A percentile compares a stretch with the other conserved stretches of the same genome.
Conservation (phyloP, 108 stramenopile genomes). For the Nannochloropsis oceanica region DNA sequence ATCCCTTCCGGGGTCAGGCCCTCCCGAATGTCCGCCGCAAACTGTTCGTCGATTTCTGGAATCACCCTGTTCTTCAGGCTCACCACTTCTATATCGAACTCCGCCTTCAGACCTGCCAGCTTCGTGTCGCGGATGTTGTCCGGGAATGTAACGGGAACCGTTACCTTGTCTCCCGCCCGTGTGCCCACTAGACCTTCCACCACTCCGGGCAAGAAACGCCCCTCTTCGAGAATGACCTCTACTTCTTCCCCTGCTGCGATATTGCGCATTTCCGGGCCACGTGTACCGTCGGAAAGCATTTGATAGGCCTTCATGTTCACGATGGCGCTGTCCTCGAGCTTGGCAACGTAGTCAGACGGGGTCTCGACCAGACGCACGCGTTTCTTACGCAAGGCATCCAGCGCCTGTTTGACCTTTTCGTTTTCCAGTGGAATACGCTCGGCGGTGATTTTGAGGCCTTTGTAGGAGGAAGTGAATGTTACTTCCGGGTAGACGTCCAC, state of each 20-base stretch:
- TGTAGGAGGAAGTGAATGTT: not conserved
- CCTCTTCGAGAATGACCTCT: slow-evolving; percentile 15
- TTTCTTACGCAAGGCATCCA: slow-evolving; percentile 6
- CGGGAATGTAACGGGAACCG: slow-evolving; percentile 7
- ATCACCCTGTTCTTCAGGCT: slow-evolving; percentile 42
- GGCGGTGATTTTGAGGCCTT: slow-evolving; percentile 1
- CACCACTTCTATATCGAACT: slow-evolving; percentile 67
- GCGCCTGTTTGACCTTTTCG: not conserved
- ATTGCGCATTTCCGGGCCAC: slow-evolving; percentile 2
- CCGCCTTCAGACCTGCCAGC: slow-evolving; percentile 56
- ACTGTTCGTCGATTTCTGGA: slow-evolving; percentile 73
- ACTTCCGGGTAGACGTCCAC: slow-evolving; percentile 4
- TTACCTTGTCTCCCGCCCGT: not conserved
- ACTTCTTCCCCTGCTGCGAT: slow-evolving; percentile 16
- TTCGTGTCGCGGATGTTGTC: slow-evolving; percentile 1
- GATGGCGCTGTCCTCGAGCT: slow-evolving; percentile 16
- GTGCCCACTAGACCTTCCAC: slow-evolving; percentile 18
- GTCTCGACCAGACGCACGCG: slow-evolving; percentile 1
- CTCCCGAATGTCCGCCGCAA: slow-evolving; percentile 58
- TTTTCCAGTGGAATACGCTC: slow-evolving; percentile 7
- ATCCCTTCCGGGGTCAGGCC: slow-evolving; percentile 61
- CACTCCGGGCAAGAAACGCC: slow-evolving; percentile 13
- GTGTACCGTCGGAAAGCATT: slow-evolving; percentile 2
- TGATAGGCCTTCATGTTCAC: slow-evolving; percentile 12
- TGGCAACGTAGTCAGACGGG: not conserved